Evolutionary conservation across 768 basidiomycete genomes (phyloP).

Genomic region (Russula abietina): DNA sequence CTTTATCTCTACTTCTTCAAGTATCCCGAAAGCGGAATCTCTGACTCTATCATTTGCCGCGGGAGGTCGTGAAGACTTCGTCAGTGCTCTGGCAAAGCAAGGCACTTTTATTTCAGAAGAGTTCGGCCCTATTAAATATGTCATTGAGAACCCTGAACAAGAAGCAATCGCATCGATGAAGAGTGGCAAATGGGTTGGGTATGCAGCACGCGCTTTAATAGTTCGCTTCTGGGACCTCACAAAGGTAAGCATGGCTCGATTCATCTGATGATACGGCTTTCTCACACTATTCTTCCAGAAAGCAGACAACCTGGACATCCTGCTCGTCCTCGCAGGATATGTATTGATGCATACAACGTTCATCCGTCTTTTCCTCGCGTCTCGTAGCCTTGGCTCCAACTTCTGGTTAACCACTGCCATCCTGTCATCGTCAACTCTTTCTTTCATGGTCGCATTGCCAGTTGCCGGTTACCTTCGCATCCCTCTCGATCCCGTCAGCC

Average conservation of each 20-base stretch:
- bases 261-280: neutral
- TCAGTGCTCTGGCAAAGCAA: conserved; percentile 35
- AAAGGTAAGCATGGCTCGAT: conserved; percentile 44
- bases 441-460: conserved; percentile 80
- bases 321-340: conserved; percentile 90
- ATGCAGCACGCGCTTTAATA: conserved; percentile 70
- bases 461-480: conserved; percentile 71
- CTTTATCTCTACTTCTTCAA: conserved; percentile 37
- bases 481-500: conserved; percentile 84
- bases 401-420: conserved; percentile 73
- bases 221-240: conserved; percentile 82
- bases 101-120: conserved; percentile 30
- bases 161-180: conserved; percentile 66
- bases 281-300: conserved; percentile 42
- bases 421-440: conserved; percentile 71
- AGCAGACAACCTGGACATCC: conserved; percentile 93
- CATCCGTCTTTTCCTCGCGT: conserved; percentile 82
- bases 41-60: conserved; percentile 49
- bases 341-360: conserved; percentile 95
- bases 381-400: conserved; percentile 74
- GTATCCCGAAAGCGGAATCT: conserved; percentile 35
- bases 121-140: conserved; percentile 43
- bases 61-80: conserved; percentile 47
- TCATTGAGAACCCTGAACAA: conserved; percentile 42
- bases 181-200: conserved; percentile 83